phyloP scores from a whole-genome alignment of 2,329 filamentous ascomycete genomes.

The Setomelanomma holmii region DNA sequence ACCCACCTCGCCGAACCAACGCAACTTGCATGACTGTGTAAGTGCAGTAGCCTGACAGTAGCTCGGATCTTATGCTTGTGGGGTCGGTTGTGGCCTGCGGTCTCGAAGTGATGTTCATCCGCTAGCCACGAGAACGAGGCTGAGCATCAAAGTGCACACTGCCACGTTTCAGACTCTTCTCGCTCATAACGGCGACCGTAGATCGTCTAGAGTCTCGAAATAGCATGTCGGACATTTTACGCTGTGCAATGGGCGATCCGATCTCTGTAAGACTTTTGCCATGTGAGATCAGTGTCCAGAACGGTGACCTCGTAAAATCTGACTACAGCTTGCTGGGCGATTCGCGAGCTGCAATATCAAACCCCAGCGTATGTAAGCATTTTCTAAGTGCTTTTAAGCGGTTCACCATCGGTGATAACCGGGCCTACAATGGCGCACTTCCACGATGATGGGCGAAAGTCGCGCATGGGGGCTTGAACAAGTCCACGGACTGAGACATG shows the following conservation, averaged over 20 bases:
- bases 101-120: neutral
- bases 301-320: neutral
- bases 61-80: neutral
- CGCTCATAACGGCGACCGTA: neutral
- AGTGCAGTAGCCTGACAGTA: neutral
- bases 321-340: too few relatives aligned
- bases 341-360: too few relatives aligned
- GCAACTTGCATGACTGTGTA: neutral
- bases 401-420: too few relatives aligned
- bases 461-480: neutral
- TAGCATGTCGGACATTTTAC: neutral
- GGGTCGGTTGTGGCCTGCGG: neutral
- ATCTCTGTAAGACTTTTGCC: neutral
- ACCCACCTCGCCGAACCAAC: too few relatives aligned
- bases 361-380: too few relatives aligned
- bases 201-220: neutral
- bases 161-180: slow-evolving; percentile 8
- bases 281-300: neutral
- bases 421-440: neutral
- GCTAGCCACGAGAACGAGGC: slow-evolving; percentile 6
- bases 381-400: too few relatives aligned
- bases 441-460: neutral
- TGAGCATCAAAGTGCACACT: slow-evolving; percentile 3
- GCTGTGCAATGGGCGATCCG: neutral
- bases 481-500: neutral